phyloP scores from a whole-genome alignment of 306 rosid species.

The Vigna angularis region DNA sequence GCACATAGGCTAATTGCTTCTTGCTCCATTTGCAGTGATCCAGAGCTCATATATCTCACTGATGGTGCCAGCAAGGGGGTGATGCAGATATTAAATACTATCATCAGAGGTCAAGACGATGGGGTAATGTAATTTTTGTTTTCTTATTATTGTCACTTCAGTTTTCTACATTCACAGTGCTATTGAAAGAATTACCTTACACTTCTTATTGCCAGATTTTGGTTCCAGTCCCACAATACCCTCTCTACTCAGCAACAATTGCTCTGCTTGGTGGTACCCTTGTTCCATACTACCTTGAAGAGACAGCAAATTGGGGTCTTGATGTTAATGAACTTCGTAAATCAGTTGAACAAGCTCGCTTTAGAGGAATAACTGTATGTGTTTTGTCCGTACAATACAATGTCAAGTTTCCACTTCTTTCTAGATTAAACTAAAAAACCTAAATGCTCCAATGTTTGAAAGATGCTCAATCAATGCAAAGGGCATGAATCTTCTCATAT shows the following conservation, averaged over 20 bases:
- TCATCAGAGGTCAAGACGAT: conserved; percentile 82
- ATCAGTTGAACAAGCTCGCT: conserved; percentile 78
- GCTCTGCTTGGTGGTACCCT: conserved; percentile 88
- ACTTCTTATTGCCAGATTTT: conserved; percentile 65
- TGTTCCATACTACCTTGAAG: conserved; percentile 98
- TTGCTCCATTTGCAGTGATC: conserved; percentile 71
- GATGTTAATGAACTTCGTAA: conserved; percentile 77
- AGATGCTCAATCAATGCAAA: conserved; percentile 12
- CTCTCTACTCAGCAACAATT: conserved; percentile 96
- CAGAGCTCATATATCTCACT: conserved; percentile 93
- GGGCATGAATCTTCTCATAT: conserved; percentile 32
- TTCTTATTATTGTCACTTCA: neutral
- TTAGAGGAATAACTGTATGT: conserved; percentile 78
- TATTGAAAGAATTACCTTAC: conserved; percentile 35
- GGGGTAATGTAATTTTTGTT: conserved; percentile 69
- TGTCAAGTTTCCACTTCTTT: conserved; percentile 28
- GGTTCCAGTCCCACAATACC: conserved; percentile 99
- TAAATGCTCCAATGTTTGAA: conserved; percentile 37
- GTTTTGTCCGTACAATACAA: conserved; percentile 39
- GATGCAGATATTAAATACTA: conserved; percentile 90
- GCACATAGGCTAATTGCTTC: conserved; percentile 39
- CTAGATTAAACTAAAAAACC: conserved; percentile 22
- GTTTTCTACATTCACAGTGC: conserved; percentile 24
- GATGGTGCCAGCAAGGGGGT: conserved; percentile 99
- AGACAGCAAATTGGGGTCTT: conserved; percentile 98